Base-by-base conservation (phyloP, 1,284 basidiomycete species). In the Cutaneotrichosporon spelunceum region DNA sequence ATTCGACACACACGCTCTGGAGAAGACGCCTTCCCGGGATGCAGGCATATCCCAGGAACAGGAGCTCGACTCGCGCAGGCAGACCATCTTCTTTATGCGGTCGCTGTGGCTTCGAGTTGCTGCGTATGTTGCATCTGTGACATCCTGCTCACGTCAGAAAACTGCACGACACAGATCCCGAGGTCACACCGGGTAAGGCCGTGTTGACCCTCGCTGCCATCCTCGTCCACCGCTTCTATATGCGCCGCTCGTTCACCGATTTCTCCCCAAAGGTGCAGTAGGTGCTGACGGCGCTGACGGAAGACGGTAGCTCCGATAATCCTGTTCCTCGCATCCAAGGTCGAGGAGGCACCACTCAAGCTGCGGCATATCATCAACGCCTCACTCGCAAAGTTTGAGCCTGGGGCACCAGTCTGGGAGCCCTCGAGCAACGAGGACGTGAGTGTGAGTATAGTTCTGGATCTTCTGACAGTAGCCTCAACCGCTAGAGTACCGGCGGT, bases 141-240 rank as follows among this genome's bases (percentile, higher is more conserved):
- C 7, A 5, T 27, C 44, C 24, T 21, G 29, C 55, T 36, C 21
- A 53, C 19, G 21, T 10, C 44, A 61, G 60, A 1, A 36, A 45
- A n/a, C 42, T 33, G 8, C 48, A 53, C 2, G 64, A 66, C 14
- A 29, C 63, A 9, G 68, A 71, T 34, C 48, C 59, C 3, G 66
- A 66, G 42, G 48, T 49, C 21, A 55, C 67, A 7, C 10, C 49
- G 11, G 64, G 56, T 11, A 67, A 72, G 57, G 70, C 70, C 9
- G 66, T 72, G 10, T 83, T 93, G 80, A 88, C 87, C 64, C 89
- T 89, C 29, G 91, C 91, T 19, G 88, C 91, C 29, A 90, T 88
- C 4, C 91, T 91, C 84, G 89, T 95, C 66, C 93, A 96, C 78
- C 86, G 93, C 14, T 96, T 96, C 79, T 96, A 90, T 80, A 93